Evolutionary conservation across 768 basidiomycete genomes (phyloP).

Genomic region (Tulasnella sp.): DNA sequence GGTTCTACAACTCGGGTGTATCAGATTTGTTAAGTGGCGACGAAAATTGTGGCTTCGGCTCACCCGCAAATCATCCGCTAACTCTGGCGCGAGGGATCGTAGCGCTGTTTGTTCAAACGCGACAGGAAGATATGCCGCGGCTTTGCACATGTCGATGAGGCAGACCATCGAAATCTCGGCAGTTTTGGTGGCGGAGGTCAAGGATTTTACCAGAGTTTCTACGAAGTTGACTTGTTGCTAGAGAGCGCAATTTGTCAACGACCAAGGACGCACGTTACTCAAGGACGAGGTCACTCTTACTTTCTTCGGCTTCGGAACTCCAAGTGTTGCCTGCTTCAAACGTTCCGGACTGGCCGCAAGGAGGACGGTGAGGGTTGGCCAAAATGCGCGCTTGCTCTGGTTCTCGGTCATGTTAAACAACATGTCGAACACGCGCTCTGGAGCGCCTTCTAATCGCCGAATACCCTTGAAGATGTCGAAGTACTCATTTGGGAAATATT

Average conservation of each 20-base stretch:
- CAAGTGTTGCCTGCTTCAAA: constrained; percentile 41
- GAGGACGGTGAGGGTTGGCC: constrained; percentile 74
- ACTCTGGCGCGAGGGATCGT: constrained; percentile 56
- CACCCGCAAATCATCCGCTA: constrained; percentile 77
- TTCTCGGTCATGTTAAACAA: constrained; percentile 42
- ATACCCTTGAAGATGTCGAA: constrained; percentile 59
- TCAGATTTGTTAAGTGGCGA: constrained; percentile 26
- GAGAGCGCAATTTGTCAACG: background rate
- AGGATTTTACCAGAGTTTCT: constrained; percentile 39
- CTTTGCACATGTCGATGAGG: constrained; percentile 68
- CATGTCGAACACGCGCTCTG: constrained; percentile 81
- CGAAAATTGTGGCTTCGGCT: constrained; percentile 21
- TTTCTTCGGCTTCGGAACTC: constrained; percentile 27
- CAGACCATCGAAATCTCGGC: constrained; percentile 63
- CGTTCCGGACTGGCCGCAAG: constrained; percentile 70
- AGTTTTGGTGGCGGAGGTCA: constrained; percentile 47
- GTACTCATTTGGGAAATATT: constrained; percentile 68
- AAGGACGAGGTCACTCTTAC: background rate
- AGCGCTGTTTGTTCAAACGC: constrained; percentile 53
- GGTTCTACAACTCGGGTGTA: constrained; percentile 24
- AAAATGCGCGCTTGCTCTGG: constrained; percentile 46
- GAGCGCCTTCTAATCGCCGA: constrained; percentile 61
- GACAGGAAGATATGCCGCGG: constrained; percentile 46
- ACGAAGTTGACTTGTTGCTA: constrained; percentile 39
- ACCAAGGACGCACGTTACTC: background rate